These are phyloP conservation scores for Colletotrichum sp. DNA, from an alignment of 2,329 filamentous ascomycete species.

Conservation along the genomic window DNA sequence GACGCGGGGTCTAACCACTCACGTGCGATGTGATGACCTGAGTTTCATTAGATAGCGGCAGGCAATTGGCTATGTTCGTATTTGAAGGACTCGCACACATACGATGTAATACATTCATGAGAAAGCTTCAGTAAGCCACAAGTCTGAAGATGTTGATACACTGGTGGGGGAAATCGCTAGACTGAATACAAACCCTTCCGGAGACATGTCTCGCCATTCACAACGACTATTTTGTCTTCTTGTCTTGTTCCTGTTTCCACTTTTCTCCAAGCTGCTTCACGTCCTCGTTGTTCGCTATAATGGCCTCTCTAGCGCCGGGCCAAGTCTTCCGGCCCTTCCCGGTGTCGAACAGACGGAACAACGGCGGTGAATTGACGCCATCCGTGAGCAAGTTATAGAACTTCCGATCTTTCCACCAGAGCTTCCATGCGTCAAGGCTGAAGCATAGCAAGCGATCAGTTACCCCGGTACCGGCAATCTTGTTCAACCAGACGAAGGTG, in stretches of 20 bases:
- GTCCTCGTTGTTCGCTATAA: slow-evolving; percentile 29
- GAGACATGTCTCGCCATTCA: background rate
- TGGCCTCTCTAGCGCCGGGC: slow-evolving; percentile 37
- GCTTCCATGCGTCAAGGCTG: slow-evolving; percentile 43
- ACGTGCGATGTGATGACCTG: background rate
- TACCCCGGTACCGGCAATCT: slow-evolving; percentile 45
- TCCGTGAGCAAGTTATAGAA: slow-evolving; percentile 44
- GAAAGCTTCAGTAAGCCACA: background rate
- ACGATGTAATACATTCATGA: background rate
- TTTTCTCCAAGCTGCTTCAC: slow-evolving; percentile 17
- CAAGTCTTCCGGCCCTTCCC: slow-evolving; percentile 41
- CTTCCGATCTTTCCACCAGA: slow-evolving; percentile 44
- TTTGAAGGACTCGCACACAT: rapidly evolving
- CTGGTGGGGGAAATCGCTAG: background rate
- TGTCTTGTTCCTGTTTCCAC: background rate
- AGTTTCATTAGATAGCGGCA: background rate
- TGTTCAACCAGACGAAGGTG: slow-evolving; percentile 41
- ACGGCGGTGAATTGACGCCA: slow-evolving; percentile 41
- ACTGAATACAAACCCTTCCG: rapidly evolving
- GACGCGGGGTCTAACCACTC: background rate
- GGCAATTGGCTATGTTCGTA: background rate
- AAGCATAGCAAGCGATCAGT: slow-evolving; percentile 40
- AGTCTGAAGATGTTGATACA: background rate
- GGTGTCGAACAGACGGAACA: slow-evolving; percentile 45
- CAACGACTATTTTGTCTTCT: background rate